These are phyloP conservation scores for Corylus avellana DNA, from an alignment of 306 rosid species.

Conservation along the genomic window DNA sequence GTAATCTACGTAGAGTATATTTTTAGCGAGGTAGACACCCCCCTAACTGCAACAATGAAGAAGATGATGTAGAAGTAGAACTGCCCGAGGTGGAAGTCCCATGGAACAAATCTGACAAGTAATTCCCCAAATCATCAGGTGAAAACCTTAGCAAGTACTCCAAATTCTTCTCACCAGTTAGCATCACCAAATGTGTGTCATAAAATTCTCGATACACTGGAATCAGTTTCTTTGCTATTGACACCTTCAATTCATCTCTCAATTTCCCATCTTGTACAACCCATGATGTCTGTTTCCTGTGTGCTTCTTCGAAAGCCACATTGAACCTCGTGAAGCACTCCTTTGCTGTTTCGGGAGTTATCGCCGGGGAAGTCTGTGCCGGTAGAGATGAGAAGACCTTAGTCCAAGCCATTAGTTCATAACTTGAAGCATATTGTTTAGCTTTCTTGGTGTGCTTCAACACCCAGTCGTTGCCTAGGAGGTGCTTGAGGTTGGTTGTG, in stretches of 20 bases:
- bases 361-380: conserved; percentile 4
- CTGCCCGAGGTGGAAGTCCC: conserved; percentile 35
- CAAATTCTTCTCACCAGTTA: conserved; percentile 33
- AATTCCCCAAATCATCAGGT: conserved; percentile 57
- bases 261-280: conserved; percentile 39
- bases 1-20: neutral
- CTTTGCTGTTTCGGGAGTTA: conserved; percentile 30
- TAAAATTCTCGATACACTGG: conserved; percentile 42
- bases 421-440: conserved; percentile 36
- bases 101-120: conserved; percentile 54
- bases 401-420: conserved; percentile 49
- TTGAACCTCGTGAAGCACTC: conserved; percentile 37
- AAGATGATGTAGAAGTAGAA: conserved; percentile 16
- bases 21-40: conserved; percentile 15
- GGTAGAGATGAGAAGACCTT: conserved; percentile 43
- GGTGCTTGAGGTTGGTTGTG: conserved; percentile 29
- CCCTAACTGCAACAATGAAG: conserved; percentile 13
- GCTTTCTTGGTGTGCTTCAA: conserved; percentile 39
- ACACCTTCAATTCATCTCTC: conserved; percentile 46
- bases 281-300: conserved; percentile 51
- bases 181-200: conserved; percentile 2
- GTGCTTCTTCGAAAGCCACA: conserved; percentile 46
- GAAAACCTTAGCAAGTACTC: conserved; percentile 28
- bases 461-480: conserved; percentile 47
- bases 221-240: conserved; percentile 43